Conservation (phyloP, 169 alveolate species). For the Pseudocohnilembus persalinus region DNA sequence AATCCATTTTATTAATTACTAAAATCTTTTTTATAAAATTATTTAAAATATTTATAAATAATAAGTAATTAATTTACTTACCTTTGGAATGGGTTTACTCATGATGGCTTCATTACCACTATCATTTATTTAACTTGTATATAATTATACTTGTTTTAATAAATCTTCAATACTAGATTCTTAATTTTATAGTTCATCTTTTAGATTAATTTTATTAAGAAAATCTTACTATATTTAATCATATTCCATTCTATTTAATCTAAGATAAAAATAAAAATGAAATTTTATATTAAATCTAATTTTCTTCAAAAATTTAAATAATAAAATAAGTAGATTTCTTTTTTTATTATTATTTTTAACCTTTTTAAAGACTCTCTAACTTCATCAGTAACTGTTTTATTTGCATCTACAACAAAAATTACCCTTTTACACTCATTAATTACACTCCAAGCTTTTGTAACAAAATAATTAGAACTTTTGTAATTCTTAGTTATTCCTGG, state of each 20-base stretch:
- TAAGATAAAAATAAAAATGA: no score
- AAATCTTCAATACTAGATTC: background rate
- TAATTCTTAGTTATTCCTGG: slow-evolving; percentile 52
- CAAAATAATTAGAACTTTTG: slow-evolving; percentile 6
- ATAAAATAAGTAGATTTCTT: background rate
- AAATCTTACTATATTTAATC: no score
- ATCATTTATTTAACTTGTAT: background rate
- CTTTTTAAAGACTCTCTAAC: slow-evolving; percentile 20
- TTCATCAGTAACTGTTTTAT: slow-evolving; percentile 5
- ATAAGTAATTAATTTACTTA: no score
- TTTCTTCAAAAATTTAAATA: background rate
- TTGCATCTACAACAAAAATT: slow-evolving; percentile 16
- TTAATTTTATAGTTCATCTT: no score
- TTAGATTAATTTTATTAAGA: no score
- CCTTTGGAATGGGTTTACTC: background rate
- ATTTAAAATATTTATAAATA: no score
- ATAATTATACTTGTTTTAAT: background rate
- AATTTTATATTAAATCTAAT: no score
- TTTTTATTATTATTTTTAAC: slow-evolving; percentile 1
- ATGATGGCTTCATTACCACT: background rate
- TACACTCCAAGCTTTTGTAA: slow-evolving; percentile 23
- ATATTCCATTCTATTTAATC: no score
- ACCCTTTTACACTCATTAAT: slow-evolving; percentile 7
- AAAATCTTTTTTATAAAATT: background rate
- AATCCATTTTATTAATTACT: slow-evolving; percentile 27